phyloP scores from a whole-genome alignment of 495 filamentous ascomycete genomes.

The Elaphomyces granulatus region DNA sequence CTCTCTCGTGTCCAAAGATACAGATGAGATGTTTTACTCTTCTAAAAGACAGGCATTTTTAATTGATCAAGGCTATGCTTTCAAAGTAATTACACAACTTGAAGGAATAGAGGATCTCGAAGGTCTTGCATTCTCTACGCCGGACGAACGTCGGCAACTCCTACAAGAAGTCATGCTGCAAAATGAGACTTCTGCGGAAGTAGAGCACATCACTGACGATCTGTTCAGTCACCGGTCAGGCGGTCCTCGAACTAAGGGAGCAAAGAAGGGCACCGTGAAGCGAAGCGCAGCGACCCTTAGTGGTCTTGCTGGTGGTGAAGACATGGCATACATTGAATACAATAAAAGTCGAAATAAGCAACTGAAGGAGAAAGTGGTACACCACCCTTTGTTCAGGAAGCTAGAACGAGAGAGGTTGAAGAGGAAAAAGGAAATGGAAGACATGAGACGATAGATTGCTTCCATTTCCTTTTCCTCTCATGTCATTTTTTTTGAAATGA shows the following conservation, averaged over 20 bases:
- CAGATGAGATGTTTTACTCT: slow-evolving; percentile 96
- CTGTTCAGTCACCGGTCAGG: slow-evolving; percentile 53
- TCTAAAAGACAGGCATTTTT: slow-evolving; percentile 95
- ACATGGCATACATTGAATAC: slow-evolving; percentile 93
- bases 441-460: slow-evolving; percentile 5
- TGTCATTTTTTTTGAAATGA: no score
- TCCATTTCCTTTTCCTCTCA: no score
- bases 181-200: slow-evolving; percentile 64
- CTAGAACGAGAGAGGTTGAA: slow-evolving; percentile 58
- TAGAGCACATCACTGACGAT: slow-evolving; percentile 69
- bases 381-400: slow-evolving; percentile 66
- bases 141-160: slow-evolving; percentile 73
- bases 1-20: slow-evolving; percentile 91
- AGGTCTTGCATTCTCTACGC: slow-evolving; percentile 64
- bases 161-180: slow-evolving; percentile 86
- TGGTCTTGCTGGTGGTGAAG: slow-evolving; percentile 76
- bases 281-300: slow-evolving; percentile 73
- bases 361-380: slow-evolving; percentile 52
- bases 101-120: slow-evolving; percentile 77
- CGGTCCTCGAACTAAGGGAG: slow-evolving; percentile 20
- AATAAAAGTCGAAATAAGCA: slow-evolving; percentile 65
- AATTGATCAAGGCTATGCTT: slow-evolving; percentile 96
- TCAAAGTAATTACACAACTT: slow-evolving; percentile 97
- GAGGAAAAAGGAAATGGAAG: slow-evolving; percentile 38
- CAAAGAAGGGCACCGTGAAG: slow-evolving; percentile 43